Conservation (phyloP, 306 rosid species). For the Psophocarpus tetragonolobus region DNA sequence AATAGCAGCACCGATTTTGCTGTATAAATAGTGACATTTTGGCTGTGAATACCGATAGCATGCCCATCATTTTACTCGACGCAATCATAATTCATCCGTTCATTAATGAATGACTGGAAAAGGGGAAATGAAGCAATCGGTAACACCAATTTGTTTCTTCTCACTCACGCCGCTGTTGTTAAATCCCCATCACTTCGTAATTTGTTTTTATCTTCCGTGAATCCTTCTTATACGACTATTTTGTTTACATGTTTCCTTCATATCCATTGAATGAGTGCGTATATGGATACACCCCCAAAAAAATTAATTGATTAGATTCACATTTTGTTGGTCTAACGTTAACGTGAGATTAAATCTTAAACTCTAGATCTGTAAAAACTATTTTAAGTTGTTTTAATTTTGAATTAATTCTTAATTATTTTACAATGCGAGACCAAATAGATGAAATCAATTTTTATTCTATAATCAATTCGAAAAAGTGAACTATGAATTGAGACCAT, state of each 20-base stretch:
- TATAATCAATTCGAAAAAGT: too few relatives aligned
- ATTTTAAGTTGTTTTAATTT: too few relatives aligned
- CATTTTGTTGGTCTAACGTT: too few relatives aligned
- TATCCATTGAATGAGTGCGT: not conserved
- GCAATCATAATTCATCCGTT: conserved; percentile 22
- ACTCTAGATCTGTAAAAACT: too few relatives aligned
- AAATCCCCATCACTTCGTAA: not conserved
- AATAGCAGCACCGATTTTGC: conserved; percentile 33
- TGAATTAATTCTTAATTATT: too few relatives aligned
- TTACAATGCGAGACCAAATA: too few relatives aligned
- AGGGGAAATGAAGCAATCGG: not conserved
- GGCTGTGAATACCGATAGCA: conserved; percentile 40
- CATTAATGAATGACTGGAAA: not conserved
- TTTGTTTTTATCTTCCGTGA: not conserved
- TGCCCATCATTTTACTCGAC: not conserved
- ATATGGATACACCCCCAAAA: too few relatives aligned
- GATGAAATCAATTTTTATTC: too few relatives aligned
- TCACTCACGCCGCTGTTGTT: not conserved
- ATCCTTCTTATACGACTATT: not conserved
- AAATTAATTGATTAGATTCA: too few relatives aligned
- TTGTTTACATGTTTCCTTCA: not conserved
- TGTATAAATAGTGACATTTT: conserved; percentile 55
- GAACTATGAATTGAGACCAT: not conserved
- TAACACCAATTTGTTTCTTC: conserved; percentile 1
- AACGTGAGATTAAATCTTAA: too few relatives aligned